Evolutionary conservation across 2,329 filamentous ascomycete species (phyloP), one percentile per base, ranked within the genome.

Genomic region (Ceratocystis lukuohia): DNA sequence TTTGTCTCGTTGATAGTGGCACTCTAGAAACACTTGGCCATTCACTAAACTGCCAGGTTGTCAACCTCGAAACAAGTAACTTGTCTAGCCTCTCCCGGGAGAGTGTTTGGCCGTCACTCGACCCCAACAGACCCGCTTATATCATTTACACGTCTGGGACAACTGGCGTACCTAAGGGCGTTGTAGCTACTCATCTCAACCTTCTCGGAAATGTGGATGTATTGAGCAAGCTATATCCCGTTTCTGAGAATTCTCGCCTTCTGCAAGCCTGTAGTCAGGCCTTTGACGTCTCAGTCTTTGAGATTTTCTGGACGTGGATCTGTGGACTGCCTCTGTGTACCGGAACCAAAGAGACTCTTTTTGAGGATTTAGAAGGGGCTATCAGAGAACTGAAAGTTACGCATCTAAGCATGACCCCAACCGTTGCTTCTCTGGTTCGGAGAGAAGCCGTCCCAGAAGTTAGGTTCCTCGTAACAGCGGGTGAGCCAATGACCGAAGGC

Each of bases 271-370:
- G 88, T 72, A 93, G 89, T 0, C 88, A 91, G 72, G 88, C 87
- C 0, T 96, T 95, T 72, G 89, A 95, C 72, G 86, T 95, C 1
- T 95, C 90, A 0, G 88, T 95, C 0, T 95, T 95, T 72, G 91
- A 96, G 71, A 92, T 95, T 15, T 93, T 96, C 73, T 95, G 90
- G 71, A 80, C 90, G 0, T 95, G 91, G 88, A 82, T 83, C 61
- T 80, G 81, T 44, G 90, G 90, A 3, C 89, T 93, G 78, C 88
- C 87, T 68, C 78, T 96, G 12, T 96, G 89, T 72, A 84, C 88
- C 1, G 87, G 85, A 0, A 82, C 79, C 0, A 91, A 92, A 70
- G 88, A 94, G 70, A 81, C 84, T 1, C 75, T 95, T 0, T 90
- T 93, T 71, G 80, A 79, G 48, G 85, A 95, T 70, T 77, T 95